Percentiles rank a stretch among this genome's conserved stretches.
Conservation (phyloP, 2,329 filamentous ascomycete species). For the Colletotrichum tamarilloi region DNA sequence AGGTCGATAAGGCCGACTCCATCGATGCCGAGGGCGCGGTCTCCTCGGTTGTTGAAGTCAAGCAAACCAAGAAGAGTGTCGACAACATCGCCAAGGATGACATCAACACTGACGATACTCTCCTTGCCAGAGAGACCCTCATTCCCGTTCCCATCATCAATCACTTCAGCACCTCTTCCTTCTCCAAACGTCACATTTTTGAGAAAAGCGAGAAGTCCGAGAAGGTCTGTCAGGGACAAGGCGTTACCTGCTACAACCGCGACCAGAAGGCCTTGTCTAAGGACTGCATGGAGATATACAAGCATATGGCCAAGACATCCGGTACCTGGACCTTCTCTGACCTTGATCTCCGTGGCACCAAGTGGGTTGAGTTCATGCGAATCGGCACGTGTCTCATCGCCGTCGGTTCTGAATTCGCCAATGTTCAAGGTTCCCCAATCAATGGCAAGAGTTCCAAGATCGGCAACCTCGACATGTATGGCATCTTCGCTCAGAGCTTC, state of each 20-base stretch:
- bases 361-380: slow-evolving; percentile 8
- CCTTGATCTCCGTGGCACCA: slow-evolving; percentile 2
- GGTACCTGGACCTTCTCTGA: slow-evolving; percentile 1
- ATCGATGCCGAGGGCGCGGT: neutral
- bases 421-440: neutral
- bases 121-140: too few species aligned
- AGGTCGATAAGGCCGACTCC: neutral
- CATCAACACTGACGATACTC: neutral
- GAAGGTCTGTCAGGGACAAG: neutral
- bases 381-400: slow-evolving; percentile 8
- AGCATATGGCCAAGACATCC: neutral
- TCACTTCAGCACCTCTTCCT: neutral
- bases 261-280: neutral
- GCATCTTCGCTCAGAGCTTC: neutral
- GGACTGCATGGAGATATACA: slow-evolving; percentile 12
- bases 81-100: neutral
- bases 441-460: neutral
- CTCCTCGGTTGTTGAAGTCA: neutral
- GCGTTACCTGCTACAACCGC: slow-evolving; percentile 4
- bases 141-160: neutral
- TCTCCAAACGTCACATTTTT: slow-evolving; percentile 7
- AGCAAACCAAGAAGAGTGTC: neutral
- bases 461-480: slow-evolving; percentile 7
- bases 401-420: neutral
- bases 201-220: neutral